Base-by-base conservation (phyloP, 495 filamentous ascomycete genomes). In the Aspergillus steynii region DNA sequence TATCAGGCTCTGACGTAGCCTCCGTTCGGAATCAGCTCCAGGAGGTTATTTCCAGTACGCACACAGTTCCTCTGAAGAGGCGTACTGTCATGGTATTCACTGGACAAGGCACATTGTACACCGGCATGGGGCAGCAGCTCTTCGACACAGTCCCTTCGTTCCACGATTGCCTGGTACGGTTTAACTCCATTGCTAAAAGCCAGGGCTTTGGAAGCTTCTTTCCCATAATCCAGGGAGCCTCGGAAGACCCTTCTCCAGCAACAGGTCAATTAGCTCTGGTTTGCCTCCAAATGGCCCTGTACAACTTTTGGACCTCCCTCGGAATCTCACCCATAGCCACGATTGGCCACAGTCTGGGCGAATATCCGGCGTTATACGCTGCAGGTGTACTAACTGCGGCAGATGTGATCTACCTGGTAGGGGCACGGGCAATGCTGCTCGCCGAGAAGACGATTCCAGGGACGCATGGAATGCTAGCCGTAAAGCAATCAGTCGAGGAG, bases 311-410 rank as follows among this genome's bases (percentile, higher is more conserved):
- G 92, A 74, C 64, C n/a, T 86, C 89, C 5, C 88, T 90, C 82
- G 92, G 90, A 31, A 80, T 95, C 58, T 83, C 72, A n/a, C 92
- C 92, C 14, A 78, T 80, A 56, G 88, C 85, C 37, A 90, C 93
- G 3, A 80, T 96, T 37, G 93, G 93, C 31, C 93, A 97, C 77
- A 96, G 91, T 70, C 66, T 87, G 12, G 93, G 93, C 59, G 93
- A 97, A 71, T 96, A 94, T 75, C 91, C 93, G 51, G 93, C 93
- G 15, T 78, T 96, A 2, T 83, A 93, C 66, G 86, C 88, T 37
- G 86, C 92, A 20, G 93, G 91, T 55, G 87, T 96, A 14, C 74
- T 97, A 9, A 90, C 88, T 8, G 88, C 85, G 32, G 86, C 84
- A 62, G 92, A 96, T 67, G 87, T 89, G 29, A 86, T 97, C 65